A percentile compares a stretch with the other conserved stretches of the same genome.
These are phyloP conservation scores for Pichia sp. DNA, from an alignment of 1,139 yeast genomes.

Conservation along the genomic window DNA sequence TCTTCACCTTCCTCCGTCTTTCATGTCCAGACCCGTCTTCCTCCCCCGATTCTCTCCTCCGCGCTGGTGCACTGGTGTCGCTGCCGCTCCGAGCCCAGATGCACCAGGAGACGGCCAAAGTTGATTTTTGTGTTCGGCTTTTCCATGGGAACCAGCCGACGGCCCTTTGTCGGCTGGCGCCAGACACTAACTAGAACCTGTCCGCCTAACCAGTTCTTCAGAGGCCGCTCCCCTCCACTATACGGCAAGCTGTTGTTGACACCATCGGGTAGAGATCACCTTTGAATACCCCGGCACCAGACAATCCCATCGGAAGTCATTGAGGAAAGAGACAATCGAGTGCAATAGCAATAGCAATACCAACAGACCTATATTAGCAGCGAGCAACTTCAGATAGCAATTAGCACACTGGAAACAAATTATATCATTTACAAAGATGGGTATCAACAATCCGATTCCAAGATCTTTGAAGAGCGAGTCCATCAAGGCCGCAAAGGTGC, in stretches of 20 bases:
- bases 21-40: background rate
- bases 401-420: background rate
- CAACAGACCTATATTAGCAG: background rate
- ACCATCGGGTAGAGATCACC: background rate
- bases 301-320: background rate
- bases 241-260: background rate
- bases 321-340: background rate
- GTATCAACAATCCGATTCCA: constrained; percentile 92
- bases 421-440: constrained; percentile 35
- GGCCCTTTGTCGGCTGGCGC: background rate
- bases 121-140: background rate
- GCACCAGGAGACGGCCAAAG: background rate
- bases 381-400: no score
- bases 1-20: background rate
- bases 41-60: background rate
- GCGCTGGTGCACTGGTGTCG: background rate
- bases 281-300: background rate
- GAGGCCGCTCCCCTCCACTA: background rate
- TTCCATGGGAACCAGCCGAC: background rate
- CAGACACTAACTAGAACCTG: background rate
- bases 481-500: constrained; percentile 92
- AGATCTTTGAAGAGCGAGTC: constrained; percentile 84
- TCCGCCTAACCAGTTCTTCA: background rate
- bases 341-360: background rate
- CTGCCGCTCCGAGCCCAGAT: background rate